Conservation (phyloP, 2,329 filamentous ascomycete genomes). For the Moelleriella libera region DNA sequence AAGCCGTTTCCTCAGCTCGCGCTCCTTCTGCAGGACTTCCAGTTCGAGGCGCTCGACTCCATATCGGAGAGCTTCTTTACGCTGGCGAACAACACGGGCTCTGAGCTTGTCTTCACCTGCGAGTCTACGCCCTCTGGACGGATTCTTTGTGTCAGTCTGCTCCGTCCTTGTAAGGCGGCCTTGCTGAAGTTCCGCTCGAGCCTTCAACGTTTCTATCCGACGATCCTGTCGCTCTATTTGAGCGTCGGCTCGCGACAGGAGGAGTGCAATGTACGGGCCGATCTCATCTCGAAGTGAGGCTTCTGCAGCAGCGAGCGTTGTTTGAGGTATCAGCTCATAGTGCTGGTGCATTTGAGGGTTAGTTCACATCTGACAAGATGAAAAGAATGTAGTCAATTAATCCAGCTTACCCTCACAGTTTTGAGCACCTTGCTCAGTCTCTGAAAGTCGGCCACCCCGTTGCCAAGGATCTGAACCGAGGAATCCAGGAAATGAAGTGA, state of each 20-base stretch:
- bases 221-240: slow-evolving; percentile 73
- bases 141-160: slow-evolving; percentile 5
- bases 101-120: slow-evolving; percentile 37
- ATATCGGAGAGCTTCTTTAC: slow-evolving; percentile 76
- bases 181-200: slow-evolving; percentile 70
- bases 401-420: slow-evolving; percentile 36
- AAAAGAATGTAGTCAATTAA: neutral
- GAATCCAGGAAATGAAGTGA: slow-evolving; percentile 48
- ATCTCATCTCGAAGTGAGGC: slow-evolving; percentile 77
- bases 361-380: neutral
- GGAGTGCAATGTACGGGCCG: slow-evolving; percentile 66
- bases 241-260: slow-evolving; percentile 69
- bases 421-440: slow-evolving; percentile 40
- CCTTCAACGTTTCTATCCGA: slow-evolving; percentile 71
- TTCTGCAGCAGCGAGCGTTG: slow-evolving; percentile 69
- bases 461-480: slow-evolving; percentile 41
- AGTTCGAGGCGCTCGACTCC: slow-evolving; percentile 75
- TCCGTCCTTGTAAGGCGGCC: slow-evolving; percentile 36
- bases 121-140: slow-evolving; percentile 21
- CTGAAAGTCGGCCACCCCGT: slow-evolving; percentile 44
- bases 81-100: slow-evolving; percentile 53
- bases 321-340: slow-evolving; percentile 83
- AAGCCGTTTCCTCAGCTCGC: slow-evolving; percentile 39
- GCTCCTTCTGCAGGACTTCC: slow-evolving; percentile 65
- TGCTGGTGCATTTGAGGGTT: slow-evolving; percentile 39